Percentiles rank a stretch among this genome's conserved stretches.
Evolutionary conservation across 768 basidiomycete species (phyloP).

Genomic region (Grammothele lineata): DNA sequence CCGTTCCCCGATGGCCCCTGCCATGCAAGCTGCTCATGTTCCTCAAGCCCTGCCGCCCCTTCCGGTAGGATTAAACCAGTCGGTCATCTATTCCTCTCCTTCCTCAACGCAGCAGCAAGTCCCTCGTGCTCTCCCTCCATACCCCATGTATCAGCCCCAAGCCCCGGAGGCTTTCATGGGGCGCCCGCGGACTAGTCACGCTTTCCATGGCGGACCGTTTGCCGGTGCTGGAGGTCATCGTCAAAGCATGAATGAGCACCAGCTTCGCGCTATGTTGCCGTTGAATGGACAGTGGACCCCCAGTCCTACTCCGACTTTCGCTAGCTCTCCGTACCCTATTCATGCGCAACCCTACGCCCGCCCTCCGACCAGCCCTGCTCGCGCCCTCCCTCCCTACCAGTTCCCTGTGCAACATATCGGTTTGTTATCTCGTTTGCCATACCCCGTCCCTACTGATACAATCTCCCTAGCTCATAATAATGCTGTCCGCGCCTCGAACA

Average conservation of each 20-base stretch:
- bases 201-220: conserved; percentile 23
- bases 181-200: conserved; percentile 34
- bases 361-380: conserved; percentile 8
- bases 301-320: not conserved
- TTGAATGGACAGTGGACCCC: conserved; percentile 2
- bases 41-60: conserved; percentile 12
- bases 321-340: conserved; percentile 2
- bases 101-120: conserved; percentile 1
- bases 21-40: not conserved
- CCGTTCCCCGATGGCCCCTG: conserved; percentile 2
- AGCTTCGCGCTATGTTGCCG: conserved; percentile 40
- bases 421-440: not conserved
- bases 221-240: conserved; percentile 22
- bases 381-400: conserved; percentile 7
- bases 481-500: conserved; percentile 16
- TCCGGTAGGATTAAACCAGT: conserved; percentile 19
- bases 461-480: conserved; percentile 14
- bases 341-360: not conserved
- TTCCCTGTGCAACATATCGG: conserved; percentile 9
- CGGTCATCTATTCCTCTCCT: conserved; percentile 34
- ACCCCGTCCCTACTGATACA: not conserved
- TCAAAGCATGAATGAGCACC: conserved; percentile 49
- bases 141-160: conserved; percentile 13
- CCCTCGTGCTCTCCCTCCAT: not conserved
- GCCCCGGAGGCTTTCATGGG: conserved; percentile 26